Evolutionary conservation across 1,284 basidiomycete species (phyloP).

Genomic region (Ceratobasidium sp.): DNA sequence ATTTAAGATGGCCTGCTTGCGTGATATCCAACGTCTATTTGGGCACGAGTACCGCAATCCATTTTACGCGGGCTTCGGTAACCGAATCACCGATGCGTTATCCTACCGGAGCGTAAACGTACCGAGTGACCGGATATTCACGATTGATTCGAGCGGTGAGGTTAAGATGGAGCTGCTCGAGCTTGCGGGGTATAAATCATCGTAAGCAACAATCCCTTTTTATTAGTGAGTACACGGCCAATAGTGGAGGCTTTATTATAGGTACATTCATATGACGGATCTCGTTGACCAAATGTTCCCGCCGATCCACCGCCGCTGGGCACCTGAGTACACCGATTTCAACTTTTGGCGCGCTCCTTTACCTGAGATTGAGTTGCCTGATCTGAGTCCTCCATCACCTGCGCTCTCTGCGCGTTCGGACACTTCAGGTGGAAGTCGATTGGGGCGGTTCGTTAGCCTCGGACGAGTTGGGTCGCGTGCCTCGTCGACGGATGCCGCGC

Average conservation of each 20-base stretch:
- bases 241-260: conserved; percentile 49
- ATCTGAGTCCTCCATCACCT: conserved; percentile 90
- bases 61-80: conserved; percentile 99
- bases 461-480: conserved; percentile 48
- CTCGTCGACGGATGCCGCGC: conserved; percentile 46
- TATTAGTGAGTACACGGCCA: conserved; percentile 3
- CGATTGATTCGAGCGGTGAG: conserved; percentile 94
- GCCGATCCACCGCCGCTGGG: conserved; percentile 87
- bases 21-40: conserved; percentile 95
- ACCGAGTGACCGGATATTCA: conserved; percentile 95
- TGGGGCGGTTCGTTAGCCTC: conserved; percentile 68
- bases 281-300: conserved; percentile 99
- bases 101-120: conserved; percentile 97
- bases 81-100: conserved; percentile 97
- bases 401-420: conserved; percentile 93
- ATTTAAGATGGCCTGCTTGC: conserved; percentile 99
- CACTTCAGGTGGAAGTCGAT: conserved; percentile 73
- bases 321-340: conserved; percentile 94
- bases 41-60: conserved; percentile 76
- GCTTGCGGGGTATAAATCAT: conserved; percentile 95
- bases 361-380: conserved; percentile 83
- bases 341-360: conserved; percentile 94
- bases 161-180: conserved; percentile 98
- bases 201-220: conserved; percentile 62
- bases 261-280: conserved; percentile 97